Base-by-base conservation (phyloP, 2,329 filamentous ascomycete species). In the Exophiala sp. region DNA sequence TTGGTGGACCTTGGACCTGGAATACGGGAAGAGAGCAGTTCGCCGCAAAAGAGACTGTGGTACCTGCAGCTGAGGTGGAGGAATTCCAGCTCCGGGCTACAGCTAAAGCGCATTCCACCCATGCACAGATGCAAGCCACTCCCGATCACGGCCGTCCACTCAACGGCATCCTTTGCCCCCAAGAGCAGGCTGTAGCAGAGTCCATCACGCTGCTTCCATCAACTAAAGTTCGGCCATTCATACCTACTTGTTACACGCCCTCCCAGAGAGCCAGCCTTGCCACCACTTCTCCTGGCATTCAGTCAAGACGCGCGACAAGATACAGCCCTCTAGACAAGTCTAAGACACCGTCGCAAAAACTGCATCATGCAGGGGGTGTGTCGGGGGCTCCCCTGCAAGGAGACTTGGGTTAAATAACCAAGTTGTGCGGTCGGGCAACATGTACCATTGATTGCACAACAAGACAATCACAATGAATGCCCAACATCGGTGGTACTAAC, bases 41-140 rank as follows among this genome's bases (percentile, higher is more conserved):
- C 6, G 14, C 34, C 8, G 34, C 34, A 37, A 18, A 19, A 37
- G 14, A 37, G 14, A 37, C 55, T 58, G 45, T 56, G 52, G 56
- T 58, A 55, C 56, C 56, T 58, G 56, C 56, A 54, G 46, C 32
- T 39, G 56, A 56, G 56, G 56, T 52, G 50, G 41, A 34, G 24
- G 35, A 21, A 44, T 43, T 39, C 22, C 39, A 43, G 43, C 24
- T 46, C 19, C 42, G n/a, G 39, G 22, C 39, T 22, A 37, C 53
- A 56, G 50, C 54, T 56, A 48, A 56, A 41, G 11, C 23, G 14
- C 19, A 37, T 19, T 46, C 50, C 46, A 43, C 30, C 13, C 38
- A 18, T 41, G 38, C 40, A 37, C 46, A 30, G 29, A 35, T 27
- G 29, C 19, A 41, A 8, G 14, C 34, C 34, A 16, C 18, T 16